Evolutionary conservation across 306 rosid species (phyloP).

Genomic region (Cajanus cajan): DNA sequence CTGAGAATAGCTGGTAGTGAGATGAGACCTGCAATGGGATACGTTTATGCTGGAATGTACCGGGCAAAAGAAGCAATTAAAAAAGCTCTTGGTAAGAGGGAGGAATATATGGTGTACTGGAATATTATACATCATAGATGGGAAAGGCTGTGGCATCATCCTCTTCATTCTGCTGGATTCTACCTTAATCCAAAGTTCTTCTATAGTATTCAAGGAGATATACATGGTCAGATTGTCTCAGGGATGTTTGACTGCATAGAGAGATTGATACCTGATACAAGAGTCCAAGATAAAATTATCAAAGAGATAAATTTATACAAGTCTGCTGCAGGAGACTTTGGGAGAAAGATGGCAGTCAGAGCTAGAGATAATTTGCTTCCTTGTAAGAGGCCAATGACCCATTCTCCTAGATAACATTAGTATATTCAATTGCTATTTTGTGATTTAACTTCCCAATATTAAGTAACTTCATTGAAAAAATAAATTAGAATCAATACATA

Average conservation of each 20-base stretch:
- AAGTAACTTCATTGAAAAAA: neutral
- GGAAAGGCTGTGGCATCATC: constrained; percentile 75
- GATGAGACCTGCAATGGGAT: constrained; percentile 90
- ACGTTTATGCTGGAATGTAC: constrained; percentile 78
- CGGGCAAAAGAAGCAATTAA: constrained; percentile 80
- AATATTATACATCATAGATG: constrained; percentile 84
- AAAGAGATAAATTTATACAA: constrained; percentile 79
- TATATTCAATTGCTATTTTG: constrained; percentile 26
- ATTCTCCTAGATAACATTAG: constrained; percentile 25
- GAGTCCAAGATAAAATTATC: constrained; percentile 79
- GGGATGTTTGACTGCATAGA: constrained; percentile 89
- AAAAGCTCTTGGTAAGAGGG: constrained; percentile 66
- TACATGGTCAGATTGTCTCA: constrained; percentile 58
- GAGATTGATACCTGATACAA: constrained; percentile 81
- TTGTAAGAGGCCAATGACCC: constrained; percentile 54
- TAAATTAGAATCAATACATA: neutral
- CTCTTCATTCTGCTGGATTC: constrained; percentile 88
- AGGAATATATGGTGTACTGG: constrained; percentile 83
- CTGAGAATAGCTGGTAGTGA: constrained; percentile 62
- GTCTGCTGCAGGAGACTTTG: constrained; percentile 77
- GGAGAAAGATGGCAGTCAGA: constrained; percentile 87
- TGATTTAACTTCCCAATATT: constrained; percentile 16
- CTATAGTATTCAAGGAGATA: constrained; percentile 75
- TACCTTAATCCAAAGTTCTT: constrained; percentile 86
- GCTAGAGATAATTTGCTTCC: constrained; percentile 87